These are phyloP conservation scores for Suillus brevipes DNA, from an alignment of 768 basidiomycete species.

Conservation along the genomic window DNA sequence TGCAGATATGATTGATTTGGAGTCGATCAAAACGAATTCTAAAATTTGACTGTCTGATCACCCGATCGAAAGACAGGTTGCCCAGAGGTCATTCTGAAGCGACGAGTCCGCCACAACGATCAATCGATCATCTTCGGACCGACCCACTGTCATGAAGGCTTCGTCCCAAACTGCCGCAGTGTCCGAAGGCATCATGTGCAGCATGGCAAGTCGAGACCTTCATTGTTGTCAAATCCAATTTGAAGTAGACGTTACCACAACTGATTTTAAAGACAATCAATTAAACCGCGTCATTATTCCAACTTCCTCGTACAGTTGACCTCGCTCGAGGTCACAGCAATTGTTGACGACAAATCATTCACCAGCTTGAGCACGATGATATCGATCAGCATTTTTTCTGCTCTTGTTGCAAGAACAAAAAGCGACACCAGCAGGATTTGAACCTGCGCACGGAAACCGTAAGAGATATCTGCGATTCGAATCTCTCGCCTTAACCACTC, in stretches of 20 bases:
- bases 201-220: background rate
- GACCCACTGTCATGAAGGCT: no score
- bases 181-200: no score
- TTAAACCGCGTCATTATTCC: no score
- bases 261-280: background rate
- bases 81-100: no score
- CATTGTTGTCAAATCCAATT: background rate
- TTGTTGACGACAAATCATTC: background rate
- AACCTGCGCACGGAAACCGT: constrained; percentile 10
- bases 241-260: background rate
- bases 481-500: constrained; percentile 10
- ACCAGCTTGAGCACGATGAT: no score
- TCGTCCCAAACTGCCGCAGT: background rate
- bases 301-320: no score
- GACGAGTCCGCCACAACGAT: no score
- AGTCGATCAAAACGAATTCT: no score
- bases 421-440: constrained; percentile 8
- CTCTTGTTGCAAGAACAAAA: background rate
- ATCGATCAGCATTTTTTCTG: background rate
- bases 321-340: background rate
- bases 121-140: no score
- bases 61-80: no score
- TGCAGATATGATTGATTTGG: no score
- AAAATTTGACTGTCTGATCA: no score
- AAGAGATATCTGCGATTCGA: constrained; percentile 6